These are phyloP conservation scores for Crithidia fasciculata DNA, from an alignment of 208 protist species.

Conservation along the genomic window DNA sequence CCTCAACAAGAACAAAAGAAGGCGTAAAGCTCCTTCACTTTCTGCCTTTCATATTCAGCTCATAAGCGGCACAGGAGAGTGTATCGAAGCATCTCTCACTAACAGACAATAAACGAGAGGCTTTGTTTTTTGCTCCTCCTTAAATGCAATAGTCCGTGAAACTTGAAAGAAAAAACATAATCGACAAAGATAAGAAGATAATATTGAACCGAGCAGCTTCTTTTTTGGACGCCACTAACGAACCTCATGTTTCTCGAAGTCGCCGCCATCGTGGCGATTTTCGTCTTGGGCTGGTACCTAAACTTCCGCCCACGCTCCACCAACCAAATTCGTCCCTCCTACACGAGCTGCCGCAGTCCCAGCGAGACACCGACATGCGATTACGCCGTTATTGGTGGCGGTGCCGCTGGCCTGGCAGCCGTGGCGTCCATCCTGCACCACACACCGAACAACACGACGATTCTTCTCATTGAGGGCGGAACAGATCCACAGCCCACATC, in stretches of 20 bases:
- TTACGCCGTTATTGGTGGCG: slow-evolving; percentile 83
- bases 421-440: slow-evolving; percentile 41
- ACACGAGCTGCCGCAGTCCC: slow-evolving; percentile 8
- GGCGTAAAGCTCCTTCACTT: not conserved
- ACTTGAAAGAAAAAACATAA: not conserved
- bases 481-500: slow-evolving; percentile 31
- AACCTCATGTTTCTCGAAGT: slow-evolving; percentile 25
- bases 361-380: slow-evolving; percentile 31
- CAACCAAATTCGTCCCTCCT: slow-evolving; percentile 39
- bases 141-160: too few species aligned
- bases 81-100: too few species aligned
- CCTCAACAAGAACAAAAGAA: not conserved
- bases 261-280: slow-evolving; percentile 11
- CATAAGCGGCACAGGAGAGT: too few species aligned
- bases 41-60: too few species aligned
- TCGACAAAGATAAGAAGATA: too few species aligned
- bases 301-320: slow-evolving; percentile 38
- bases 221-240: slow-evolving; percentile 13
- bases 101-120: not conserved
- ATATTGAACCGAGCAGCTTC: not conserved
- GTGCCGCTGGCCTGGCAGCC: slow-evolving; percentile 75
- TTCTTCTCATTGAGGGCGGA: slow-evolving; percentile 73
- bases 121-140: not conserved
- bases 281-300: slow-evolving; percentile 40
- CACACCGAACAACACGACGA: slow-evolving; percentile 4